Evolutionary conservation across 148 eudicot species (phyloP), one percentile per base, ranked within the genome.

Genomic region (Fagopyrum esculentum): DNA sequence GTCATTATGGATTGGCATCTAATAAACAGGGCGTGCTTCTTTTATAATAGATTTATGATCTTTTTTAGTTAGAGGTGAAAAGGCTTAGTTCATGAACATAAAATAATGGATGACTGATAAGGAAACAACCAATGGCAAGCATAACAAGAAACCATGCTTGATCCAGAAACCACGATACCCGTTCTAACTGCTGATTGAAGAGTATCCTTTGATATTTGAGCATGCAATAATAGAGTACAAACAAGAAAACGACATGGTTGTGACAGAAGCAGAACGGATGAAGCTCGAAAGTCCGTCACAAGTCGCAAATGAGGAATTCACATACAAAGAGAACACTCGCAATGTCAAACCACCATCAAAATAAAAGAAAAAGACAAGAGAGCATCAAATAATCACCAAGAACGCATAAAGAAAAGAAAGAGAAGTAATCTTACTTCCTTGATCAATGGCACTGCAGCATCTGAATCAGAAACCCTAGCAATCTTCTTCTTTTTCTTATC

Each of bases 61-160:
- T 22, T 22, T 22, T 9, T 4, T 35, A 66, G 35, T 4, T 63
- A 63, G 44, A 29, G 69, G 43, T 29, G 13, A 49, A 49, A 12
- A 9, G 6, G 69, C 12, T 63, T 63, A 63, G 0, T 35, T 40
- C 71, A 66, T 40, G 71, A 66, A 15, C 71, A 66, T 66, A 19
- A 66, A 66, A 66, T 66, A 66, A 66, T 66, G 71, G 71, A 66
- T 66, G 71, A 40, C 71, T 35, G 71, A 66, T 40, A 15, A 43
- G 71, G 43, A 66, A 66, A 66, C 47, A 66, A 66, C 9, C 71
- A 40, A 12, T 40, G 47, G 35, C 71, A 40, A 66, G 43, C 9
- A 11, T 13, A 66, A 40, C 69, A 0, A 0, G 47, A 40, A 66
- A 66, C 12, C 5, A 15, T 66, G 71, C 71, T 30, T 15, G 19